Conservation (phyloP, 1,139 yeast species). For the Yamadazyma buinensis region DNA sequence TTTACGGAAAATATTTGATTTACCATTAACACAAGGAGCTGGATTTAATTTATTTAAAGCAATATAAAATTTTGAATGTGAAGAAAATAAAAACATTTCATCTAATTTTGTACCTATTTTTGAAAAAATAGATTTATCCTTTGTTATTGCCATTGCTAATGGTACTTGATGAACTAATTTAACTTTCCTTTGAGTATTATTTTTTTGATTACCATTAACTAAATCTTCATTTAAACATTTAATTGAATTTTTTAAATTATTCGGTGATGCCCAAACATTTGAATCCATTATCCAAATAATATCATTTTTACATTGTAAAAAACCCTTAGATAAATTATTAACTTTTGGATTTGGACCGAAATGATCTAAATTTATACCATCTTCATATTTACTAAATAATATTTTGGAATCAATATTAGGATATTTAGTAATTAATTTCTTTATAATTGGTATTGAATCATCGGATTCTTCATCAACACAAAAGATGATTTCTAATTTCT, state of each 20-base stretch:
- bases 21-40: conserved; percentile 94
- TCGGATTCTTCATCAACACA: conserved; percentile 68
- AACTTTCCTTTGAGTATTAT: conserved; percentile 35
- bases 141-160: conserved; percentile 46
- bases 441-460: conserved; percentile 60
- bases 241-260: conserved; percentile 66
- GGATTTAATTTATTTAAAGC: conserved; percentile 71
- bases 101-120: conserved; percentile 69
- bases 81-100: conserved; percentile 79
- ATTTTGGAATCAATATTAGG: conserved; percentile 59
- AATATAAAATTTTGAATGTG: conserved; percentile 82
- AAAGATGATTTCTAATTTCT: conserved; percentile 63
- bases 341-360: conserved; percentile 90
- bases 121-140: conserved; percentile 15
- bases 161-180: conserved; percentile 81
- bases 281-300: conserved; percentile 87
- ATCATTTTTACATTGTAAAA: conserved; percentile 62
- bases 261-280: conserved; percentile 75
- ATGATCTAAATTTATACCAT: conserved; percentile 34
- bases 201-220: conserved; percentile 42
- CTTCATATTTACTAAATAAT: conserved; percentile 40
- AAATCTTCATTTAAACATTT: conserved; percentile 43
- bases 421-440: conserved; percentile 46
- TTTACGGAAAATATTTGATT: conserved; percentile 72
- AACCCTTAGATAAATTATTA: conserved; percentile 80